Base-by-base conservation (phyloP, 108 stramenopile species). In the Discostella pseudostelligera region DNA sequence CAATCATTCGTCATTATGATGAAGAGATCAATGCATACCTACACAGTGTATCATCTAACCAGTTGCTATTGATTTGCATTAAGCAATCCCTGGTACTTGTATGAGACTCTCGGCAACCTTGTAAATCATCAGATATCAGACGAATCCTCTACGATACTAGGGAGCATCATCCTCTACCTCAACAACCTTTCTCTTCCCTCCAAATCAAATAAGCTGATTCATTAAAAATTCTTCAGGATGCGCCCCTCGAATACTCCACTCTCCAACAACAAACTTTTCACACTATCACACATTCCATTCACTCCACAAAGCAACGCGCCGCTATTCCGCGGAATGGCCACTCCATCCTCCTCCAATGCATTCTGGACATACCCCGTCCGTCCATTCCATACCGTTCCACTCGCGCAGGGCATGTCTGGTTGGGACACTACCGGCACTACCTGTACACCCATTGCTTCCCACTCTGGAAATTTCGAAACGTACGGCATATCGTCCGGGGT, bases 161-260 rank as follows among this genome's bases (percentile, higher is more conserved):
- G n/a, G n/a, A n/a, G n/a, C n/a, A n/a, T n/a, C n/a, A n/a, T n/a
- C n/a, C n/a, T n/a, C n/a, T n/a, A n/a, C n/a, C n/a, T n/a, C n/a
- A n/a, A n/a, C n/a, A n/a, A n/a, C n/a, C n/a, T n/a, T n/a, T n/a
- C n/a, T n/a, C n/a, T n/a, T n/a, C n/a, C n/a, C n/a, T n/a, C n/a
- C n/a, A n/a, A n/a, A n/a, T n/a, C n/a, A n/a, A n/a, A n/a, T n/a
- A n/a, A n/a, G n/a, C n/a, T n/a, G n/a, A n/a, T n/a, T 12, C 16
- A 43, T 78, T 83, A 97, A 79, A 95, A 97, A 76, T 97, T 97
- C 12, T 82, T 84, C 63, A 96, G 67, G 17, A 92, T 65, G n/a
- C 96, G 75, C 14, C 92, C 93, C 46, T 95, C 95, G 65, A 96
- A 95, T 19, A 96, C 90, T 2, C 94, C 94, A 0, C 89, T 86